phyloP scores from a whole-genome alignment of 2,329 filamentous ascomycete genomes.

The Fusarium hostae region DNA sequence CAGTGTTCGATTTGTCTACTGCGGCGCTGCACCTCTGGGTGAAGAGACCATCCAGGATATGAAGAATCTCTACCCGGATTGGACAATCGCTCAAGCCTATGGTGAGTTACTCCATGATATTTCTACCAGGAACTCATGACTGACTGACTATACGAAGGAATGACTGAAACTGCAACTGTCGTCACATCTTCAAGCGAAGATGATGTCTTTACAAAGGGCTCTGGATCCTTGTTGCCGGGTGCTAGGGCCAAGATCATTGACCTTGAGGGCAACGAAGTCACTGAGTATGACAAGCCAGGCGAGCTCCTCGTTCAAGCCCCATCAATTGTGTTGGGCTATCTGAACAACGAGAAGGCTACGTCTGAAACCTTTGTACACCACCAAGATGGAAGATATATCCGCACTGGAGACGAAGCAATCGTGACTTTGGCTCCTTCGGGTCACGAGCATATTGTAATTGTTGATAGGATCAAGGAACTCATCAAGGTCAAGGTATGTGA shows the following conservation, averaged over 20 bases:
- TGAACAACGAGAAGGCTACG: constrained; percentile 86
- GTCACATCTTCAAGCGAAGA: constrained; percentile 54
- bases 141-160: constrained; percentile 56
- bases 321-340: constrained; percentile 81
- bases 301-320: constrained; percentile 86
- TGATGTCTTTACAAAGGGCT: constrained; percentile 75
- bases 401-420: constrained; percentile 86
- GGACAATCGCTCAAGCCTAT: constrained; percentile 77
- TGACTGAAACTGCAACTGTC: constrained; percentile 21
- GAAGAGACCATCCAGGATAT: constrained; percentile 74
- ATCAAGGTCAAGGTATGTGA: constrained; percentile 78
- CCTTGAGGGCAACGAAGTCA: constrained; percentile 74
- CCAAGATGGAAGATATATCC: constrained; percentile 78
- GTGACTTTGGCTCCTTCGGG: constrained; percentile 71
- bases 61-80: constrained; percentile 68
- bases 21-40: constrained; percentile 74
- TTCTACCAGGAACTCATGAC: accelerated
- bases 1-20: constrained; percentile 21
- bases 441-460: constrained; percentile 84
- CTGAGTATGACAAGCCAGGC: constrained; percentile 75
- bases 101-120: constrained; percentile 62
- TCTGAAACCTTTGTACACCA: constrained; percentile 78
- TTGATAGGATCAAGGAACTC: constrained; percentile 77
- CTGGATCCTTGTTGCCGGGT: constrained; percentile 73
- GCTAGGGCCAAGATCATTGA: constrained; percentile 72